phyloP scores from a whole-genome alignment of 177 flowering plant species.

The Vitis hybrid region DNA sequence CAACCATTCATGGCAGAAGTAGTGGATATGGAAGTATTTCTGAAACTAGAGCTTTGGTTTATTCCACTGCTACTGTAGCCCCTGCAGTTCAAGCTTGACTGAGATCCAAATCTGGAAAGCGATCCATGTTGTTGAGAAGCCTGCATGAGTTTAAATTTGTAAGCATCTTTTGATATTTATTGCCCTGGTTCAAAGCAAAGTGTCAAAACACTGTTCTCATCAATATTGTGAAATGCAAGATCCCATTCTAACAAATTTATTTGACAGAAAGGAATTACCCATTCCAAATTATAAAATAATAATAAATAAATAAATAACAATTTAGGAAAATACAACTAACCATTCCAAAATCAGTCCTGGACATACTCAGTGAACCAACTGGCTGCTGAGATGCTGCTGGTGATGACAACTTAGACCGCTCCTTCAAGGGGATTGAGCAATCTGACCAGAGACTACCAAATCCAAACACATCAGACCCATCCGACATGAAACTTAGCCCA shows the following conservation, averaged over 20 bases:
- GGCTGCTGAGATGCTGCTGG: slow-evolving; percentile 71
- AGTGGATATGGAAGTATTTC: slow-evolving; percentile 46
- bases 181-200: too few relatives aligned
- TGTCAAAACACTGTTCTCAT: too few relatives aligned
- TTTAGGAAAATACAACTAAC: slow-evolving; percentile 24
- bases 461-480: slow-evolving; percentile 64
- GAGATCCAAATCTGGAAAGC: slow-evolving; percentile 59
- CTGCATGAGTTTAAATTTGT: slow-evolving; percentile 26
- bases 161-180: too few relatives aligned
- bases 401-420: slow-evolving; percentile 60
- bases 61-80: slow-evolving; percentile 43
- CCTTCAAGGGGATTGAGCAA: slow-evolving; percentile 65
- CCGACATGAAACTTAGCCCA: slow-evolving; percentile 45
- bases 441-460: slow-evolving; percentile 70
- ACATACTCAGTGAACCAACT: slow-evolving; percentile 54
- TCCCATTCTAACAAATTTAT: too few relatives aligned
- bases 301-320: not conserved
- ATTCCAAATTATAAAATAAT: too few relatives aligned
- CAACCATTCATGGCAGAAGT: slow-evolving; percentile 40
- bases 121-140: slow-evolving; percentile 64
- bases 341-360: slow-evolving; percentile 58
- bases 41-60: slow-evolving; percentile 50
- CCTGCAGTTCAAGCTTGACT: slow-evolving; percentile 51
- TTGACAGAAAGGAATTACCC: too few relatives aligned
- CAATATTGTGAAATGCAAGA: too few relatives aligned